These are phyloP conservation scores for Stereocaulon alpinum DNA, from an alignment of 495 filamentous ascomycete genomes.

Conservation along the genomic window DNA sequence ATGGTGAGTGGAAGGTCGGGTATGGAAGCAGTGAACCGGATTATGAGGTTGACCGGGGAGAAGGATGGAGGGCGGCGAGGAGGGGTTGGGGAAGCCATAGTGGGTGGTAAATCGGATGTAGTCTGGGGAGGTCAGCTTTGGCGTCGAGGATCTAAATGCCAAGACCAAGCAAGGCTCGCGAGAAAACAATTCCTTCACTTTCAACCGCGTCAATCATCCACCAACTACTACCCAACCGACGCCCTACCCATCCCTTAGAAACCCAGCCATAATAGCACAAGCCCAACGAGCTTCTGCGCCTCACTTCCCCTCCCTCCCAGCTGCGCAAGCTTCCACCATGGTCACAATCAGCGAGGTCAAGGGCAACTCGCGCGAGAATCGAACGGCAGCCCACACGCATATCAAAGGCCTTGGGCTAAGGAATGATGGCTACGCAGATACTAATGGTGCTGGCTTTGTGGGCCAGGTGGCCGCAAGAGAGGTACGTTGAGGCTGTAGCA, in stretches of 20 bases:
- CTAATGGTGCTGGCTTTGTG: slow-evolving; percentile 68
- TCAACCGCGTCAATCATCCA: background rate
- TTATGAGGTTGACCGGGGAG: slow-evolving; percentile 52
- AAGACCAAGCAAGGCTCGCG: slow-evolving; percentile 2
- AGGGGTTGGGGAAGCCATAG: slow-evolving; percentile 13
- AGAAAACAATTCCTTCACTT: slow-evolving; percentile 3
- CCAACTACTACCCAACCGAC: background rate
- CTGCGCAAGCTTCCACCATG: slow-evolving; percentile 42
- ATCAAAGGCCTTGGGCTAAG: slow-evolving; percentile 88
- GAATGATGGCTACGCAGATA: slow-evolving; percentile 70
- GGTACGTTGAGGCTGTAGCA: slow-evolving; percentile 33
- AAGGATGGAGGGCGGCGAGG: slow-evolving; percentile 29
- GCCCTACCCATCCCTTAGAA: background rate
- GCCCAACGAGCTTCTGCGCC: background rate
- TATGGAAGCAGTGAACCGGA: slow-evolving; percentile 79
- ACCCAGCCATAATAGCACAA: background rate
- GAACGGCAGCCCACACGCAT: slow-evolving; percentile 92
- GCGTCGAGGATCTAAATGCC: background rate
- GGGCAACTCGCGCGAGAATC: slow-evolving; percentile 86
- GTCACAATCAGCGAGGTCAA: slow-evolving; percentile 95
- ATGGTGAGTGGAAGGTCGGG: slow-evolving; percentile 76
- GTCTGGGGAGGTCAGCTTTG: no score
- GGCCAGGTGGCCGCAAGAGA: slow-evolving; percentile 84
- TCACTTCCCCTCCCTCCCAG: background rate
- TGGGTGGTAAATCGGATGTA: no score